Evolutionary conservation across 73 alveolate genomes (phyloP), one percentile per base, ranked within the genome.

Genomic region (Breviolum minutum): DNA sequence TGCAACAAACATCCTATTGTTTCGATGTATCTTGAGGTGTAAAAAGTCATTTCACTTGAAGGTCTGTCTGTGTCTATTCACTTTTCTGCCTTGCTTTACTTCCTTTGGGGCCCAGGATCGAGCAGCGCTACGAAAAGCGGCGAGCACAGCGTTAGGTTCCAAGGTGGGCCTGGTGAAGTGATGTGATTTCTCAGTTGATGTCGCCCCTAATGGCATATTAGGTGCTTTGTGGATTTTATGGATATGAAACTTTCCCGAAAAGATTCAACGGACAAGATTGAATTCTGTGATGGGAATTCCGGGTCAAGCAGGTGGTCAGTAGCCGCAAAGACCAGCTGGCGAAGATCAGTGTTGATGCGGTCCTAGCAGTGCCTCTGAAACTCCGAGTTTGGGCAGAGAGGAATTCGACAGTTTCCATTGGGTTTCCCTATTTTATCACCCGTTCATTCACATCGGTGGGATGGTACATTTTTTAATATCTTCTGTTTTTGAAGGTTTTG

Each of bases 111-210:
- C 83, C 63, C 63, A 82, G 86, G 92, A 99, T 84, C 95, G 99
- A 87, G 99, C 99, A 83, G 99, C 95, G 95, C 99, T 99, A 94
- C 99, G 99, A 63, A 99, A 99, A 99, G 99, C 99, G 69, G 99
- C 99, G 62, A 99, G 99, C 96, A 99, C 99, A 68, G 99, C 99
- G 63, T 99, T 99, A 61, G 99, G 99, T 83, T 99, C 99, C 85
- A 99, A 99, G 99, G 99, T 99, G 77, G 99, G 99, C 3, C 54
- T 40, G 54, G 54, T 40, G 54, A 40, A 40, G 3, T 40, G 54
- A 40, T 2, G 54, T 40, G 54, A 40, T 40, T 40, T 40, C 54
- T 40, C 54, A 40, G 54, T 40, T 40, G 54, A 40, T 40, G 54
- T 40, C 54, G 3, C 54, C 54, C 54, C 54, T 40, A 40, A 40